These are phyloP conservation scores for Ceratocystis destructans DNA, from an alignment of 2,329 filamentous ascomycete genomes.

Conservation along the genomic window DNA sequence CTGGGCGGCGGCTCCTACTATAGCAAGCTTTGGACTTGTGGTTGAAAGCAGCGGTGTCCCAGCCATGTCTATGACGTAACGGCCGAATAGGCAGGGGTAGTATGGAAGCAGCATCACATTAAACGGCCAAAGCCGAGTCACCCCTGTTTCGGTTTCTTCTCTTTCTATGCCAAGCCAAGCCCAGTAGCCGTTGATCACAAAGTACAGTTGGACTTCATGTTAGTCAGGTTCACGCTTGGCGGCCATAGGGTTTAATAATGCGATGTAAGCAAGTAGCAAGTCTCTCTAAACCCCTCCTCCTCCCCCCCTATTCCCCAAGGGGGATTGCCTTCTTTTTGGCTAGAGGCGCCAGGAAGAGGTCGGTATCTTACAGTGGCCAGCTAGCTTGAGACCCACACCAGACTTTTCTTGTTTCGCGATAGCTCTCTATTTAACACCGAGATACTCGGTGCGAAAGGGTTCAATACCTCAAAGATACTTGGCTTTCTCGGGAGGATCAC, in stretches of 20 bases:
- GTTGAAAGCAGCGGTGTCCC: background rate
- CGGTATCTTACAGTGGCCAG: background rate
- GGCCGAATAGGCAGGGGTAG: background rate
- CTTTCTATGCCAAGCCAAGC: background rate
- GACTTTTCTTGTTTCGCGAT: background rate
- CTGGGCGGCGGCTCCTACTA: background rate
- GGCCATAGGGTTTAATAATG: background rate
- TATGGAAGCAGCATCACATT: background rate
- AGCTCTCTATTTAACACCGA: background rate
- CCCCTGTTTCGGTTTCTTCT: background rate
- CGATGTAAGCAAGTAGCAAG: background rate
- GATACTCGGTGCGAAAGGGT: background rate
- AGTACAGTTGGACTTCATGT: background rate
- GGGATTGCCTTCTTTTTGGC: no score
- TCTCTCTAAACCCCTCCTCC: background rate
- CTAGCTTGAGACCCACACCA: background rate
- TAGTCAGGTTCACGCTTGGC: background rate
- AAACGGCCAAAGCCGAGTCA: background rate
- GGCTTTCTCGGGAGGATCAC: constrained; percentile 5
- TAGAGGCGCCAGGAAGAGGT: background rate
- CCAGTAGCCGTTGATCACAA: background rate
- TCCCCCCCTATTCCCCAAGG: no score
- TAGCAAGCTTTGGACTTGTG: background rate
- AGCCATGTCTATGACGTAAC: background rate
- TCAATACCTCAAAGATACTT: constrained; percentile 5